A percentile compares a stretch with the other conserved stretches of the same genome.
Conservation (phyloP, 768 basidiomycete species). For the Tulasnella calospora region DNA sequence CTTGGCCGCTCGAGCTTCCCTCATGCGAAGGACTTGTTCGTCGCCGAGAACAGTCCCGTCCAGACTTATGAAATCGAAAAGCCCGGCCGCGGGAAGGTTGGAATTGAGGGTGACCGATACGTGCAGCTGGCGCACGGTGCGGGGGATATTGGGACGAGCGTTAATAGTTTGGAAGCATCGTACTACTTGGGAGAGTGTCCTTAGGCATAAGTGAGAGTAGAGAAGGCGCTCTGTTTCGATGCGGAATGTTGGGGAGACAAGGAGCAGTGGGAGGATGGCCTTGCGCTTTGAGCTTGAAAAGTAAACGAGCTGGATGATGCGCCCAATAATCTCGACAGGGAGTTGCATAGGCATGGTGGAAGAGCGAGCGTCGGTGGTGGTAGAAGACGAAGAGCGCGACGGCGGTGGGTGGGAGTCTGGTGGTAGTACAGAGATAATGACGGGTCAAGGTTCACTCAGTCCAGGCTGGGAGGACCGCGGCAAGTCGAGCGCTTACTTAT, state of each 20-base stretch:
- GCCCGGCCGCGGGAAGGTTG: not conserved
- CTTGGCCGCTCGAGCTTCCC: not conserved
- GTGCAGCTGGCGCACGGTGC: not conserved
- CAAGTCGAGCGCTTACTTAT: not conserved
- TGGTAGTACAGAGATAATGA: not conserved
- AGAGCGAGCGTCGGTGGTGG: slow-evolving; percentile 1
- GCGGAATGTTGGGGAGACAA: slow-evolving; percentile 21
- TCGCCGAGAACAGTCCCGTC: not conserved
- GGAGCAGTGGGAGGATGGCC: not conserved
- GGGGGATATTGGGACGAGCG: slow-evolving; percentile 7
- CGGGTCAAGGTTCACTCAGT: not conserved
- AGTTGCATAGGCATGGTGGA: not conserved
- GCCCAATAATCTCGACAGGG: slow-evolving; percentile 21
- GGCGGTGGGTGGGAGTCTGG: not conserved
- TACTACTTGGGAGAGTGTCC: not conserved
- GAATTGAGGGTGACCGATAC: slow-evolving; percentile 14
- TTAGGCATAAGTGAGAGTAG: slow-evolving; percentile 10
- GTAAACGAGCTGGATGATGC: slow-evolving; percentile 21
- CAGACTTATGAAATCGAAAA: not conserved
- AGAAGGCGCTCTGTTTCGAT: slow-evolving; percentile 18
- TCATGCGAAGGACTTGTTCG: not conserved
- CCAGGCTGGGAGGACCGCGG: not conserved
- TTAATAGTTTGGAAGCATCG: slow-evolving; percentile 19
- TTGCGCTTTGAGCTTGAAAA: slow-evolving; percentile 1
- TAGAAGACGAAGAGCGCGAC: not conserved